Evolutionary conservation across 108 stramenopile genomes (phyloP).

Genomic region (Nitzschia sp.): DNA sequence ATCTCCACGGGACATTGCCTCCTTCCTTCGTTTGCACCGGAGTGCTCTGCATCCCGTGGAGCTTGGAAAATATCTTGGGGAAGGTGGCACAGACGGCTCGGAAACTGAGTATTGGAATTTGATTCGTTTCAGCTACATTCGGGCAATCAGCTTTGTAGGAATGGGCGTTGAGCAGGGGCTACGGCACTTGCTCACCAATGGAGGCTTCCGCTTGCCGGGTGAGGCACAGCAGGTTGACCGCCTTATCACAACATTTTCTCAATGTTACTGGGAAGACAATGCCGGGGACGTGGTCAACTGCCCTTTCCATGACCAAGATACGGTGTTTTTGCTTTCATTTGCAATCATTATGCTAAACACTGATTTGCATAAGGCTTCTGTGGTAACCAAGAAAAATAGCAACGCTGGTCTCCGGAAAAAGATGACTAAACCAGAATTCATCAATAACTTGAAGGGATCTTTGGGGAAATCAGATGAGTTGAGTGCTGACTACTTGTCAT

Average conservation of each 20-base stretch:
- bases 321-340: slow-evolving; percentile 90
- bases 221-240: slow-evolving; percentile 96
- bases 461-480: slow-evolving; percentile 67
- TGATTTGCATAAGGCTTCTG: slow-evolving; percentile 80
- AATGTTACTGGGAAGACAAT: slow-evolving; percentile 97
- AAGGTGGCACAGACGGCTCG: slow-evolving; percentile 60
- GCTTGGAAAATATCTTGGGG: slow-evolving; percentile 92
- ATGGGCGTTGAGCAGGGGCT: slow-evolving; percentile 92
- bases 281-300: slow-evolving; percentile 70
- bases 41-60: slow-evolving; percentile 65
- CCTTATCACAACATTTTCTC: slow-evolving; percentile 84
- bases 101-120: slow-evolving; percentile 89
- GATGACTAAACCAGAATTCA: slow-evolving; percentile 90
- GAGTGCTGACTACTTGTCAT: slow-evolving; percentile 62
- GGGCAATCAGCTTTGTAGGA: slow-evolving; percentile 91
- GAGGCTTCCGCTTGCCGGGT: slow-evolving; percentile 93
- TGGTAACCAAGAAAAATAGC: slow-evolving; percentile 34
- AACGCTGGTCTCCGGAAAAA: slow-evolving; percentile 40
- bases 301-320: slow-evolving; percentile 88
- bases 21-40: slow-evolving; percentile 86
- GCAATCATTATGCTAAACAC: slow-evolving; percentile 98
- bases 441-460: slow-evolving; percentile 80
- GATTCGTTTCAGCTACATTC: slow-evolving; percentile 80
- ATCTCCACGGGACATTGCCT: slow-evolving; percentile 86
- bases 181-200: slow-evolving; percentile 84